phyloP scores from a whole-genome alignment of 2,329 filamentous ascomycete species.

The Nectriaceae sp. region DNA sequence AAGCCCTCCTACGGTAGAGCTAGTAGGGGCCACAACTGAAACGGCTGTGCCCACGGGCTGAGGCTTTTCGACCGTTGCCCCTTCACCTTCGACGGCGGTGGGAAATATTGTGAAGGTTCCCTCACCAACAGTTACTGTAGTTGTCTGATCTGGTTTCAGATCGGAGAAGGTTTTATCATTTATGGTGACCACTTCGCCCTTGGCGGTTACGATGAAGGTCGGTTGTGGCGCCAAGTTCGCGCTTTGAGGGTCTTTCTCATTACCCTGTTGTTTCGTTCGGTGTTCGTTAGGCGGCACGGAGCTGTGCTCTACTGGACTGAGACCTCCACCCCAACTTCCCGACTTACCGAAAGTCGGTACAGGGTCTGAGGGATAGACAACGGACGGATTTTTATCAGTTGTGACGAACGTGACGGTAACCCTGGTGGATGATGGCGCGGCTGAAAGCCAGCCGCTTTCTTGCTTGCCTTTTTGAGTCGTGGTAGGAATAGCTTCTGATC shows the following conservation, averaged over 20 bases:
- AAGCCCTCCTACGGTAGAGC: constrained; percentile 40
- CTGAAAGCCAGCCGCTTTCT: constrained; percentile 1
- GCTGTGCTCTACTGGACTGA: constrained; percentile 20
- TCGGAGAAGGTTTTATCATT: constrained; percentile 47
- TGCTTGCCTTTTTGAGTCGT: neutral
- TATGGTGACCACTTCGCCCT: constrained; percentile 48
- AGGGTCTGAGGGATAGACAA: constrained; percentile 42
- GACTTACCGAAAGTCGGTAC: constrained; percentile 41
- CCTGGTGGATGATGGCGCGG: constrained; percentile 12
- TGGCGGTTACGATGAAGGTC: constrained; percentile 45
- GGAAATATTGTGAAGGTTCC: constrained; percentile 52
- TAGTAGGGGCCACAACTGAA: constrained; percentile 38
- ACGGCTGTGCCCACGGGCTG: constrained; percentile 31
- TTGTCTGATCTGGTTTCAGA: constrained; percentile 39
- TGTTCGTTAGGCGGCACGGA: constrained; percentile 10
- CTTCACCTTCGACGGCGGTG: constrained; percentile 46
- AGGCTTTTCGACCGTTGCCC: constrained; percentile 46
- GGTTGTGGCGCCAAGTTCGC: constrained; percentile 7
- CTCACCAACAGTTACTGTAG: constrained; percentile 42
- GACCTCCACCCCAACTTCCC: constrained; percentile 3
- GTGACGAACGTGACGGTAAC: constrained; percentile 48
- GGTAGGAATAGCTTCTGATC: neutral
- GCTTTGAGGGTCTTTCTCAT: neutral
- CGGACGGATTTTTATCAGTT: constrained; percentile 57
- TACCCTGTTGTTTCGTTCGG: neutral